phyloP scores from a whole-genome alignment of 257 asterid genomes.

The Coffea canephora region DNA sequence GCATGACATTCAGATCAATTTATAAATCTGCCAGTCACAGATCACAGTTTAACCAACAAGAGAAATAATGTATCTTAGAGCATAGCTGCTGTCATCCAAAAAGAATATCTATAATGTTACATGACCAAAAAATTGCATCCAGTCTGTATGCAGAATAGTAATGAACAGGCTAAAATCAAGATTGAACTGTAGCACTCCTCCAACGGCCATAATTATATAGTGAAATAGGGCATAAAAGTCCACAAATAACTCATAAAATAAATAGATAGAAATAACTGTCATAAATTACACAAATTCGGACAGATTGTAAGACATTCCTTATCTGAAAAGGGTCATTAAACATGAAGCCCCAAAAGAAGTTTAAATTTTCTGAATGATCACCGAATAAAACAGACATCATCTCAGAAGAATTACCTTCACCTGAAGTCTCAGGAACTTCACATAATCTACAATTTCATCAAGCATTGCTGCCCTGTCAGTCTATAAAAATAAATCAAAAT shows the following conservation, averaged over 20 bases:
- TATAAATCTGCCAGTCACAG: neutral
- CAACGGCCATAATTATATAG: neutral
- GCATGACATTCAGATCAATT: neutral
- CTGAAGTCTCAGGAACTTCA: slow-evolving; percentile 94
- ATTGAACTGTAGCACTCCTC: slow-evolving; percentile 12
- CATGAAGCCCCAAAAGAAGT: neutral
- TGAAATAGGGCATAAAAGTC: neutral
- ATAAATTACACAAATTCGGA: slow-evolving; percentile 1
- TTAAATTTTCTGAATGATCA: neutral
- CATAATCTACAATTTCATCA: slow-evolving; percentile 95
- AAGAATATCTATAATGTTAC: neutral
- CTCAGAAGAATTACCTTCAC: slow-evolving; percentile 61
- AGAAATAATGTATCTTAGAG: neutral
- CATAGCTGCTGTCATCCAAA: neutral
- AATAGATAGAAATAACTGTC: neutral
- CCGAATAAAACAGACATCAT: neutral
- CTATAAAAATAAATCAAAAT: slow-evolving; percentile 35
- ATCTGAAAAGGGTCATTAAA: neutral
- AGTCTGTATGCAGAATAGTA: neutral
- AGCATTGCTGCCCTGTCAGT: slow-evolving; percentile 98
- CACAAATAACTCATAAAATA: neutral
- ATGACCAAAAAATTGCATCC: neutral
- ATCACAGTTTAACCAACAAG: neutral
- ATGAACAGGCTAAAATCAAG: slow-evolving; percentile 9
- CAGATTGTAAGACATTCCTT: neutral